Conservation (phyloP, 805 yeast genomes). For the Barnettozyma botsteinii region DNA sequence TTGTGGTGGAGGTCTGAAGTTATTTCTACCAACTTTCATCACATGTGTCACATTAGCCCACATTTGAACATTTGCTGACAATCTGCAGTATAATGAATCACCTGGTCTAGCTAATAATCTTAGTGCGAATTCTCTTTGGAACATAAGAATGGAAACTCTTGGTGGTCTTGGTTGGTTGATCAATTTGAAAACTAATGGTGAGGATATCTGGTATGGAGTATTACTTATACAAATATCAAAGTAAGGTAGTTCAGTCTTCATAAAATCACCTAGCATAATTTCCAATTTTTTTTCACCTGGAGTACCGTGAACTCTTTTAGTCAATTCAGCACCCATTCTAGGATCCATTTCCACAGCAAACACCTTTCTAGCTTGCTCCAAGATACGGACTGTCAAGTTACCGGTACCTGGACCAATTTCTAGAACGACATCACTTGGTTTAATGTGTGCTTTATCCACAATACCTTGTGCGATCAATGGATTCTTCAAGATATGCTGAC, state of each 20-base stretch:
- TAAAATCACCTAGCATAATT: slow-evolving; percentile 89
- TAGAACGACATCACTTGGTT: slow-evolving; percentile 86
- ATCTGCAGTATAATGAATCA: slow-evolving; percentile 85
- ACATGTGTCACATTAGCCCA: slow-evolving; percentile 99
- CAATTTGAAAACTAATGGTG: slow-evolving; percentile 90
- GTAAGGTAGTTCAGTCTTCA: slow-evolving; percentile 91
- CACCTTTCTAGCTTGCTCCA: slow-evolving; percentile 91
- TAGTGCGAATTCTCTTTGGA: slow-evolving; percentile 94
- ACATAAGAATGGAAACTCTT: slow-evolving; percentile 91
- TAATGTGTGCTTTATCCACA: slow-evolving; percentile 91
- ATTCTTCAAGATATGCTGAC: slow-evolving; percentile 94
- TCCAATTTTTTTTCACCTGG: slow-evolving; percentile 88
- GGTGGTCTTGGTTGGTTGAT: slow-evolving; percentile 92
- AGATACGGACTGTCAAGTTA: slow-evolving; percentile 85
- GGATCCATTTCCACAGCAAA: slow-evolving; percentile 98
- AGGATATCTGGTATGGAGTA: slow-evolving; percentile 96
- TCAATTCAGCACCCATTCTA: slow-evolving; percentile 98
- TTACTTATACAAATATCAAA: slow-evolving; percentile 95
- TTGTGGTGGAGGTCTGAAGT: slow-evolving; percentile 97
- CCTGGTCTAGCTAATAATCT: slow-evolving; percentile 94
- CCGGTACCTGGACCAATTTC: slow-evolving; percentile 99
- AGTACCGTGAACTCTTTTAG: slow-evolving; percentile 97
- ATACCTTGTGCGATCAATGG: slow-evolving; percentile 97
- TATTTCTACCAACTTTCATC: slow-evolving; percentile 96
- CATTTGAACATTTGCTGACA: slow-evolving; percentile 97